Conservation (phyloP, 2,329 filamentous ascomycete genomes). For the Ophiostoma sp. region DNA sequence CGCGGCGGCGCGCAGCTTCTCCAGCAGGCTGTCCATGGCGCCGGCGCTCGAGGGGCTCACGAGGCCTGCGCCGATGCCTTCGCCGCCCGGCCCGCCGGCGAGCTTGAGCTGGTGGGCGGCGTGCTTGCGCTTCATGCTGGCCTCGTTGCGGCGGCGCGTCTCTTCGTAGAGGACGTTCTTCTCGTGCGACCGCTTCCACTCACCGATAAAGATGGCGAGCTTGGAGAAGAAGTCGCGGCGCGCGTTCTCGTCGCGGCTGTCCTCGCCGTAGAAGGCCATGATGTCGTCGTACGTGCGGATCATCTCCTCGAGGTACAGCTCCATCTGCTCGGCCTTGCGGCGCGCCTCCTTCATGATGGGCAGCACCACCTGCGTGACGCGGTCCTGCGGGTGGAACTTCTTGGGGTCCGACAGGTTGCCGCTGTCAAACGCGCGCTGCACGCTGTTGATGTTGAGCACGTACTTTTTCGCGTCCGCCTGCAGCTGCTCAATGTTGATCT, state of each 20-base stretch:
- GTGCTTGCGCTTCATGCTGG: constrained; percentile 85
- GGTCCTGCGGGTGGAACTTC: constrained; percentile 96
- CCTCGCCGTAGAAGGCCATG: constrained; percentile 94
- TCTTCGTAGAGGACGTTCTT: constrained; percentile 88
- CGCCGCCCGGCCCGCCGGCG: constrained; percentile 36
- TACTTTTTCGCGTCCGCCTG: constrained; percentile 83
- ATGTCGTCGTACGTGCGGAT: constrained; percentile 86
- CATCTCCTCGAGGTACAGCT: constrained; percentile 91
- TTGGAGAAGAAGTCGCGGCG: constrained; percentile 93
- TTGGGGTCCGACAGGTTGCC: constrained; percentile 94
- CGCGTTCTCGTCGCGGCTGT: constrained; percentile 85
- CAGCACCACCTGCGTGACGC: constrained; percentile 85
- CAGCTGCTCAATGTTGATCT: constrained; percentile 91
- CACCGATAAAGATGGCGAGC: constrained; percentile 78
- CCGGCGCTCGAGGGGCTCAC: constrained; percentile 69
- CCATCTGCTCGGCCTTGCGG: constrained; percentile 92
- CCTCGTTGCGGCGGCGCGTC: constrained; percentile 76
- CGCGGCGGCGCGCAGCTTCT: constrained; percentile 89
- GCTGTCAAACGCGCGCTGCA: constrained; percentile 84
- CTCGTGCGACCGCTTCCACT: constrained; percentile 94
- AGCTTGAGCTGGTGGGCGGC: constrained; percentile 58
- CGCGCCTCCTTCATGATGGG: constrained; percentile 94
- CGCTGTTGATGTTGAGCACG: constrained; percentile 89
- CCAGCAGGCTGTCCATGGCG: constrained; percentile 91
- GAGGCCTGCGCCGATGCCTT: constrained; percentile 43